These are phyloP conservation scores for Kwoniella mangroviensis DNA, from an alignment of 768 basidiomycete genomes.

Conservation along the genomic window DNA sequence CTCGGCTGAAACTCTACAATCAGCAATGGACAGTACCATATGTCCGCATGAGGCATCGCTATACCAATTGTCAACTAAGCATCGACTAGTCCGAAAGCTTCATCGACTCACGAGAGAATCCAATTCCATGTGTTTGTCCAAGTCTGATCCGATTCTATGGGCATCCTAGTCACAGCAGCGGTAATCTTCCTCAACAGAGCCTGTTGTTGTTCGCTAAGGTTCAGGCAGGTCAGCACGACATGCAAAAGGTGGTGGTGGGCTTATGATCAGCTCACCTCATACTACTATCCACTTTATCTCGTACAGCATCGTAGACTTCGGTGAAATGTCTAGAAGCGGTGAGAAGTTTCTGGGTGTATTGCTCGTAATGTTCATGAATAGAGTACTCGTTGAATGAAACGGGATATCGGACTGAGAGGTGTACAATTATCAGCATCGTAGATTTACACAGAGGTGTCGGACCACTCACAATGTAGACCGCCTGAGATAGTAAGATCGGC, in stretches of 20 bases:
- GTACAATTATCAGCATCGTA: not conserved
- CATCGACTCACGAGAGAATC: constrained; percentile 69
- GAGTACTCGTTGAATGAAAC: constrained; percentile 96
- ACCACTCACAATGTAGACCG: constrained; percentile 73
- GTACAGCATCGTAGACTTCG: constrained; percentile 94
- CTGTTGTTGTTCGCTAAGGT: constrained; percentile 72
- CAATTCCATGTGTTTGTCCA: constrained; percentile 99
- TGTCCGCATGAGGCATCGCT: constrained; percentile 91
- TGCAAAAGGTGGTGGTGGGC: not conserved
- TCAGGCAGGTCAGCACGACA: not conserved
- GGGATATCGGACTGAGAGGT: constrained; percentile 75
- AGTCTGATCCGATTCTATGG: constrained; percentile 74
- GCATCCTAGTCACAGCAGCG: constrained; percentile 79
- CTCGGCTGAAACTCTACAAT: constrained; percentile 89
- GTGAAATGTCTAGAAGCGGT: constrained; percentile 81
- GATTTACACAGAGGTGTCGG: not conserved
- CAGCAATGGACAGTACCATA: constrained; percentile 83
- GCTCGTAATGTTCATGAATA: constrained; percentile 85
- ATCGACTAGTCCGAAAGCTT: not conserved
- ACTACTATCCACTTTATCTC: constrained; percentile 83
- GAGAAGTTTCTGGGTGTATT: constrained; percentile 78
- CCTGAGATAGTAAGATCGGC: constrained; percentile 93
- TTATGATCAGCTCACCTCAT: constrained; percentile 65
- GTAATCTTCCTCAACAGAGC: constrained; percentile 87
- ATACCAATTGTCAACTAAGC: not conserved